Conservation (phyloP, 2,329 filamentous ascomycete species). For the Claviceps sp. region DNA sequence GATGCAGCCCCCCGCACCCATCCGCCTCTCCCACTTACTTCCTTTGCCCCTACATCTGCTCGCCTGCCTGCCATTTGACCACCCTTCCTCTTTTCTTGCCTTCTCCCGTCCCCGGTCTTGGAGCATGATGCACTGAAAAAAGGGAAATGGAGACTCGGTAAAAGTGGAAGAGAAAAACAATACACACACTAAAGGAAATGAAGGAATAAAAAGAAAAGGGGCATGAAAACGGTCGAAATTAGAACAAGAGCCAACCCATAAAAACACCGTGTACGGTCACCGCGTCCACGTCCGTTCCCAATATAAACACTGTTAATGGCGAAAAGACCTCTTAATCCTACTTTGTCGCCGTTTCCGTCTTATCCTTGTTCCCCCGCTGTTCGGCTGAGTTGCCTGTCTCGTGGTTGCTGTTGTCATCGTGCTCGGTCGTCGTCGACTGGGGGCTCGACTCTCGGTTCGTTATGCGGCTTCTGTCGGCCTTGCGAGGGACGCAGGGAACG, state of each 20-base stretch:
- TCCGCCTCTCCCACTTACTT: not conserved
- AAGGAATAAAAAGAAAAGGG: not conserved
- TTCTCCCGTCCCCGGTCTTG: not conserved
- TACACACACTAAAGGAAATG: not conserved
- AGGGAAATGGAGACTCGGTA: not conserved
- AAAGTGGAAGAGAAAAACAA: not conserved
- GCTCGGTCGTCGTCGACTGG: slow-evolving; percentile 5
- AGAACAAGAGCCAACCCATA: slow-evolving; percentile 4
- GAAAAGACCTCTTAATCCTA: slow-evolving; percentile 23
- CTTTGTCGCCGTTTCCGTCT: slow-evolving; percentile 15
- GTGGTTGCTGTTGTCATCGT: not conserved
- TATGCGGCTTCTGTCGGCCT: slow-evolving; percentile 9
- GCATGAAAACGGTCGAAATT: slow-evolving; percentile 1
- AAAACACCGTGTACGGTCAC: not conserved
- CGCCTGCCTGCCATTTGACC: not conserved
- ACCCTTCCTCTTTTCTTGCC: not conserved
- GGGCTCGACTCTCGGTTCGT: slow-evolving; percentile 7
- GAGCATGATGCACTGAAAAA: not conserved
- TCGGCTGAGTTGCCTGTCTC: not conserved
- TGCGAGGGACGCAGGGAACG: not conserved
- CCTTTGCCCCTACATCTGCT: not conserved
- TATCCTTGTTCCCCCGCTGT: slow-evolving; percentile 14
- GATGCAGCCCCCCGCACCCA: slow-evolving; percentile 2
- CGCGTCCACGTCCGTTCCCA: not conserved
- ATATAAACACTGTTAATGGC: slow-evolving; percentile 4